Evolutionary conservation across 2,329 filamentous ascomycete species (phyloP).

Genomic region (Fusarium sp.): DNA sequence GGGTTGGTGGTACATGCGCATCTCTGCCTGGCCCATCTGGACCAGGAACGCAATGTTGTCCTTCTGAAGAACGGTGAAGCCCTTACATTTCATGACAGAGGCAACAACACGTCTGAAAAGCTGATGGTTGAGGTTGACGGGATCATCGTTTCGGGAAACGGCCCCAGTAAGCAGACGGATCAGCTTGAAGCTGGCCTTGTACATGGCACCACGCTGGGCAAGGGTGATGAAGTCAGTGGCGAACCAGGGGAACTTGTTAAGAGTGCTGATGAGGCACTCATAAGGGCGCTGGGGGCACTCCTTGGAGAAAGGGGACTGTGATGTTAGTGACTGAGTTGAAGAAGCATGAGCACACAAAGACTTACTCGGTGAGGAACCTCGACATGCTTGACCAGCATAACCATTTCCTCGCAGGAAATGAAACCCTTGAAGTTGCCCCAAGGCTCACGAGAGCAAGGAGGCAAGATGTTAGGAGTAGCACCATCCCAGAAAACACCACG

Average conservation of each 20-base stretch:
- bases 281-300: conserved; percentile 74
- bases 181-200: conserved; percentile 62
- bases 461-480: conserved; percentile 55
- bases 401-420: conserved; percentile 71
- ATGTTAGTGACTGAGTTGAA: neutral
- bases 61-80: conserved; percentile 72
- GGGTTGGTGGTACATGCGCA: conserved; percentile 60
- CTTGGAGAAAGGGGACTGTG: conserved; percentile 68
- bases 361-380: conserved; percentile 70
- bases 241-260: conserved; percentile 74
- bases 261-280: conserved; percentile 73
- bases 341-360: conserved; percentile 47
- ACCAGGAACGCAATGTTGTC: conserved; percentile 65
- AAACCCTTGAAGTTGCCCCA: conserved; percentile 71
- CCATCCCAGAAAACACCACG: conserved; percentile 68
- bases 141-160: conserved; percentile 54
- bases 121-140: conserved; percentile 61
- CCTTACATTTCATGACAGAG: conserved; percentile 67
- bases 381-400: conserved; percentile 72
- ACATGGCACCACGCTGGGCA: conserved; percentile 66
- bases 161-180: conserved; percentile 58
- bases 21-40: conserved; percentile 50
- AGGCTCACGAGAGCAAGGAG: conserved; percentile 51
- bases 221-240: conserved; percentile 68
- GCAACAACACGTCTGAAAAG: conserved; percentile 65